phyloP scores from a whole-genome alignment of 2,329 filamentous ascomycete genomes.

The Arthrobotrys sphaeroides region DNA sequence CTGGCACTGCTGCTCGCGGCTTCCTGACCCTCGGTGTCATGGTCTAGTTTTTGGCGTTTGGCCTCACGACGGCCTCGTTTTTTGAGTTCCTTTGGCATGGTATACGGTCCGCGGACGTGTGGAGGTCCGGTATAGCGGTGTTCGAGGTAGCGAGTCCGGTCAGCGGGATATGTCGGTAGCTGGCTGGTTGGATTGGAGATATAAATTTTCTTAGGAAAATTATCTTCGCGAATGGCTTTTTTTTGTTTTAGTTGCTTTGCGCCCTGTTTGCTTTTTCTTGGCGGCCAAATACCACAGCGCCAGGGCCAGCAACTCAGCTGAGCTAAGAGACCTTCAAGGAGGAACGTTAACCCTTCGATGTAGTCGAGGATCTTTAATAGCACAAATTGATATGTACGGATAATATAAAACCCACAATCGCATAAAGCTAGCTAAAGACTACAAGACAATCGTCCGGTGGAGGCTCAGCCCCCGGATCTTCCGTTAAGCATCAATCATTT shows the following conservation, averaged over 20 bases:
- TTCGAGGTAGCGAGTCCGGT: neutral
- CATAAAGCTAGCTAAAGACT: too few species aligned
- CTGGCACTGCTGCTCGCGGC: constrained; percentile 56
- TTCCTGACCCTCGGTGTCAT: constrained; percentile 64
- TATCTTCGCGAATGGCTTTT: neutral
- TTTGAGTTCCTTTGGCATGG: constrained; percentile 70
- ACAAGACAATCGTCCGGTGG: neutral
- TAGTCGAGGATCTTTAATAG: too few species aligned
- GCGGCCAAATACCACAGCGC: neutral
- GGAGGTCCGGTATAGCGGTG: neutral
- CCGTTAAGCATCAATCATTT: neutral
- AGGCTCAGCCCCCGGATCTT: neutral
- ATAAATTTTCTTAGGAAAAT: neutral
- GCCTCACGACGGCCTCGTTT: constrained; percentile 69
- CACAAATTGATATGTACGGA: neutral
- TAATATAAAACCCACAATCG: neutral
- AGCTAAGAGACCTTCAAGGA: too few species aligned
- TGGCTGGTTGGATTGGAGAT: neutral
- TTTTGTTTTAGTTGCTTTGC: neutral
- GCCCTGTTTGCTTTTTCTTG: constrained; percentile 4
- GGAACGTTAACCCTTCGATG: too few species aligned
- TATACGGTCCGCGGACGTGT: constrained; percentile 4
- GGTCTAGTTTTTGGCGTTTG: constrained; percentile 64
- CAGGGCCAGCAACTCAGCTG: neutral
- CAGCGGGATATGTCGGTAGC: neutral